A percentile compares a stretch with the other conserved stretches of the same genome.
Conservation (phyloP, 805 yeast species). For the Yarrowia keelungensis region DNA sequence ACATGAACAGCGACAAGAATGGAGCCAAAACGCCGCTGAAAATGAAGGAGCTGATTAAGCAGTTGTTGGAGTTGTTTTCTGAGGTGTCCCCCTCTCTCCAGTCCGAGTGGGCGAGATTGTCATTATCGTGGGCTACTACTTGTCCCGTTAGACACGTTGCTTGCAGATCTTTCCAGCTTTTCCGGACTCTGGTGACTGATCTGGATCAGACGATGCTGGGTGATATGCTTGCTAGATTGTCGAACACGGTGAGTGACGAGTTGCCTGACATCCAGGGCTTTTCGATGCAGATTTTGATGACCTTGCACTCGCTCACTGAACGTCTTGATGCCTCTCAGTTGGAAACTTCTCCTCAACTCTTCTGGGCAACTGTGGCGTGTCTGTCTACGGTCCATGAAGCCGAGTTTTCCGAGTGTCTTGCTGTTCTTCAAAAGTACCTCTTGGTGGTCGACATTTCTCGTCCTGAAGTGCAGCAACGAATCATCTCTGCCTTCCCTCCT, state of each 20-base stretch:
- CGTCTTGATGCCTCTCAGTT: constrained; percentile 79
- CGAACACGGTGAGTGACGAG: constrained; percentile 91
- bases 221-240: constrained; percentile 91
- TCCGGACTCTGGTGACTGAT: constrained; percentile 79
- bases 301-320: constrained; percentile 88
- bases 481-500: constrained; percentile 87
- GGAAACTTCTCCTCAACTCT: constrained; percentile 88
- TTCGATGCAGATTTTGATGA: constrained; percentile 96
- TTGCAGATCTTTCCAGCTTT: constrained; percentile 92
- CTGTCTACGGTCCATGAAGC: constrained; percentile 88
- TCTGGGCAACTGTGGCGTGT: constrained; percentile 95
- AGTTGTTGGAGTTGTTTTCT: constrained; percentile 63
- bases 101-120: constrained; percentile 81
- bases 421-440: constrained; percentile 80
- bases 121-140: constrained; percentile 94
- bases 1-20: constrained; percentile 72
- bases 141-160: constrained; percentile 98
- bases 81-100: constrained; percentile 58
- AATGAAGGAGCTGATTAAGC: constrained; percentile 78
- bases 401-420: constrained; percentile 86
- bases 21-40: constrained; percentile 86
- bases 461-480: constrained; percentile 81
- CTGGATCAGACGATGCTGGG: constrained; percentile 87
- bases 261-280: constrained; percentile 92
- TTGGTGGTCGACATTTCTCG: constrained; percentile 87